These are phyloP conservation scores for Colletotrichum camelliae DNA, from an alignment of 2,329 filamentous ascomycete genomes.

Conservation along the genomic window DNA sequence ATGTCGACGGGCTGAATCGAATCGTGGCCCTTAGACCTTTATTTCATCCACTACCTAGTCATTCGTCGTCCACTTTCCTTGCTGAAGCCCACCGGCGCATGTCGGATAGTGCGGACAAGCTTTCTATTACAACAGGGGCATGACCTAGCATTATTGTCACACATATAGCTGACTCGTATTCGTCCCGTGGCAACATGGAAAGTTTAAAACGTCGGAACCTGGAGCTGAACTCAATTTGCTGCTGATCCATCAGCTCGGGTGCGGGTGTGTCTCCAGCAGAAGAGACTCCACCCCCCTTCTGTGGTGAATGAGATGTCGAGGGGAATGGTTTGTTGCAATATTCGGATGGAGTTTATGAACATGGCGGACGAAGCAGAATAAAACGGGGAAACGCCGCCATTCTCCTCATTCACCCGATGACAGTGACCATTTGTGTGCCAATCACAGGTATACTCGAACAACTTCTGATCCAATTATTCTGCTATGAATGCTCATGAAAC, in stretches of 20 bases:
- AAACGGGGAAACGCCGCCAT: neutral
- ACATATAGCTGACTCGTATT: neutral
- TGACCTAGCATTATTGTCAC: neutral
- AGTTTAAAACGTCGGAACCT: neutral
- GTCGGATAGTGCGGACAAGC: neutral
- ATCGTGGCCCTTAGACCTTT: neutral
- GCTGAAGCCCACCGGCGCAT: neutral
- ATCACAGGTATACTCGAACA: fast-evolving
- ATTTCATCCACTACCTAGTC: neutral
- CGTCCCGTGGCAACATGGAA: neutral
- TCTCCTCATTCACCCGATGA: neutral
- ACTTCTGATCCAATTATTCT: neutral
- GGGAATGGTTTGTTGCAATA: neutral
- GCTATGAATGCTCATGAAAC: neutral
- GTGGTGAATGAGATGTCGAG: neutral
- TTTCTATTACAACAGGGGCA: neutral
- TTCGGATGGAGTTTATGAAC: neutral
- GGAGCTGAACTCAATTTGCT: neutral
- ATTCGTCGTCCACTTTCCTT: neutral
- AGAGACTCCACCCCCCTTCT: neutral
- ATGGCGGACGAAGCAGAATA: fast-evolving
- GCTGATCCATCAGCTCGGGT: neutral
- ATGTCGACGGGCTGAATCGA: neutral
- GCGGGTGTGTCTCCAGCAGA: neutral
- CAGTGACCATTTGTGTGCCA: fast-evolving